These are phyloP conservation scores for Raffaelea arxii DNA, from an alignment of 2,329 filamentous ascomycete genomes.

Conservation along the genomic window DNA sequence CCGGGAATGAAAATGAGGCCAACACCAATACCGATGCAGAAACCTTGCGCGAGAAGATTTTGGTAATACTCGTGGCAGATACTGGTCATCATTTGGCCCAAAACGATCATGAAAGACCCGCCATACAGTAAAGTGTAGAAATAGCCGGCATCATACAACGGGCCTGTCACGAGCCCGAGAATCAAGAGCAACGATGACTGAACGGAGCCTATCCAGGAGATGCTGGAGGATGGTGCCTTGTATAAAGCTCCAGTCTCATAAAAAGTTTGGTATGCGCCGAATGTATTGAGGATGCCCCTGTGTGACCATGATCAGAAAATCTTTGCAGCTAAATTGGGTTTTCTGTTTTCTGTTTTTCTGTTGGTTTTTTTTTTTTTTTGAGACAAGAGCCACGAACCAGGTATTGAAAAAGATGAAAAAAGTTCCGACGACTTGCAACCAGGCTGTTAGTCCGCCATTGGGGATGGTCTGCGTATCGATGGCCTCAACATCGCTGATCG, in stretches of 20 bases:
- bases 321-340: not conserved
- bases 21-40: constrained; percentile 46
- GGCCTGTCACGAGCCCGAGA: constrained; percentile 30
- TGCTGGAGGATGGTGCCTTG: constrained; percentile 19
- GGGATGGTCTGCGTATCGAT: not conserved
- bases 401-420: not conserved
- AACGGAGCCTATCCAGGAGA: constrained; percentile 40
- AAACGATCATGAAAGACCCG: constrained; percentile 30
- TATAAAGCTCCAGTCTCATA: not conserved
- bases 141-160: constrained; percentile 32
- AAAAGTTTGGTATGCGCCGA: constrained; percentile 5
- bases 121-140: constrained; percentile 21
- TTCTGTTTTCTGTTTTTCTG: too few relatives aligned
- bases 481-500: too few relatives aligned
- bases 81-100: constrained; percentile 36
- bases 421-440: not conserved
- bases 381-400: not conserved
- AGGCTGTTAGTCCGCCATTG: not conserved
- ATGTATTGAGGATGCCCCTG: constrained; percentile 4
- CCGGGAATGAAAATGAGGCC: constrained; percentile 45
- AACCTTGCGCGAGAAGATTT: constrained; percentile 40
- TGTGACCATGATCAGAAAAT: not conserved
- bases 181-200: constrained; percentile 33
- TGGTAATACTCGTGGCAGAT: constrained; percentile 34
- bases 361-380: not conserved